Evolutionary conservation across 2,329 filamentous ascomycete species (phyloP), one percentile per base, ranked within the genome.

Genomic region (Nemania sp.): DNA sequence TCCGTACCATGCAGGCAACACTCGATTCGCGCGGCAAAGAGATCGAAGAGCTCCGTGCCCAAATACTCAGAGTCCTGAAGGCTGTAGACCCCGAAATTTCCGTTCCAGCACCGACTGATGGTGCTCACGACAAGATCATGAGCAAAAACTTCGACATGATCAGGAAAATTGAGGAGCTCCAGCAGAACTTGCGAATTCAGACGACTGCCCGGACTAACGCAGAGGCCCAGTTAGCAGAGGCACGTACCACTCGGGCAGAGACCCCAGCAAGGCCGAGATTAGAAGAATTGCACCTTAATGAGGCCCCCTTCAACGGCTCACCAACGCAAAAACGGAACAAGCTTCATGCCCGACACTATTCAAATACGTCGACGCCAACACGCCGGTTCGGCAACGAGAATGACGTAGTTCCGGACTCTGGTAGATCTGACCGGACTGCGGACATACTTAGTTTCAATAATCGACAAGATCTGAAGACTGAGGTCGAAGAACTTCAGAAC

Each of bases 401-500:
- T 31, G 78, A 81, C 39, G 80, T 79, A 20, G 65, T 78, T 28
- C 81, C 86, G 59, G 90, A 95, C 66, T 96, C 92, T 30, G 85
- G 83, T 53, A 85, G 88, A 34, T 96, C 92, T 2, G 93, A 97
- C 68, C 83, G 86, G 52, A 96, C 91, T 0, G 84, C 88, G 20
- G 93, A 97, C 69, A 89, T 91, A 14, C 77, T 91, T 36, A 87
- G 86, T 61, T 90, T 90, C 73, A 93, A 94, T 74, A 91, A 88
- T 66, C 86, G 88, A 33, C 93, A 95, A 86, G 93, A 97, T 68
- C 77, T 96, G 55, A 94, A 92, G 66, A 83, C 90, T 3, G 92
- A 97, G 66, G 79, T 97, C 11, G 93, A 97, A 69, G 86, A 96
- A 71, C 80, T 96, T 22, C 93, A 97, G 69, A 97, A 95, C 69